Conservation (phyloP, 129 eudicot genomes). For the Helianthus tuberosus region DNA sequence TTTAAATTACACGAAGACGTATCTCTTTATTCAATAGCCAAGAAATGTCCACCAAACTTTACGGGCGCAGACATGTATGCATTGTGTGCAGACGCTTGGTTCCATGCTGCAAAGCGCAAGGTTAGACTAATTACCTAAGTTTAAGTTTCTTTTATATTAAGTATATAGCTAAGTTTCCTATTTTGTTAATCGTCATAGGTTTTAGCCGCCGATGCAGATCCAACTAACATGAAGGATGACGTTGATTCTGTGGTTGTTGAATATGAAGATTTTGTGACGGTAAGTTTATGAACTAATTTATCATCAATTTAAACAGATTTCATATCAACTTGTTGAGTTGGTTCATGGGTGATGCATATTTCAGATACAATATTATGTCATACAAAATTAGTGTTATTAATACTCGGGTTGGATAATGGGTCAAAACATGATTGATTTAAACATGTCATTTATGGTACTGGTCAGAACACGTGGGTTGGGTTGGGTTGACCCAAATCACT, state of each 20-base stretch:
- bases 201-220: conserved; percentile 51
- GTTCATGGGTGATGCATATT: conserved; percentile 19
- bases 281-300: conserved; percentile 25
- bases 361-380: background rate
- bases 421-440: background rate
- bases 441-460: background rate
- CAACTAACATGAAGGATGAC: conserved; percentile 51
- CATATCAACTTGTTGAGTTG: conserved; percentile 7
- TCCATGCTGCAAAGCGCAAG: conserved; percentile 93
- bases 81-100: conserved; percentile 99
- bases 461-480: background rate
- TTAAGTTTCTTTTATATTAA: background rate
- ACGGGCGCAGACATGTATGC: conserved; percentile 99
- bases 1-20: conserved; percentile 90
- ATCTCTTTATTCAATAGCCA: conserved; percentile 67
- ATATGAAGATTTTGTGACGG: conserved; percentile 82
- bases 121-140: conserved; percentile 37
- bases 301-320: background rate
- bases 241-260: conserved; percentile 71
- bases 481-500: background rate
- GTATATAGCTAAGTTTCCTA: conserved; percentile 10
- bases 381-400: conserved; percentile 4
- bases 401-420: background rate
- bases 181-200: conserved; percentile 43
- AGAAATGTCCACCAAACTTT: conserved; percentile 87